Evolutionary conservation across 306 rosid species (phyloP), one percentile per base, ranked within the genome.

Genomic region (Comarum palustre): DNA sequence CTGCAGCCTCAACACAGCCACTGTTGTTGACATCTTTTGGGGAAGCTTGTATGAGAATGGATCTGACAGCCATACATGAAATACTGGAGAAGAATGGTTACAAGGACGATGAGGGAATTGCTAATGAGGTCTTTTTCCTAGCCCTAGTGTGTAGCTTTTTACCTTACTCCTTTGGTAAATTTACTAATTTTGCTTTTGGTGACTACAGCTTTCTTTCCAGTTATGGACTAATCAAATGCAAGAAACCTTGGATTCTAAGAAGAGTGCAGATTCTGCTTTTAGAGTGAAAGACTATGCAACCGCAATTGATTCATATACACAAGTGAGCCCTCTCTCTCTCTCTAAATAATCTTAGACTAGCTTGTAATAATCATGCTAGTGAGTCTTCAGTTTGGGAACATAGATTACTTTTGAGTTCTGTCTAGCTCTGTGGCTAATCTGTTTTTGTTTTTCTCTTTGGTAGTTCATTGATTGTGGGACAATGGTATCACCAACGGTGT

Each of bases 161-260:
- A 29, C 31, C 31, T 29, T 29, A 20, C 50, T 51, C 15, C 55
- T 13, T 38, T 41, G 54, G 31, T 5, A 15, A 34, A 55, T 31
- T n/a, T 58, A 63, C 78, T 82, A 74, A 83, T 74, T 54, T 41
- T 81, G 69, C 65, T 65, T 46, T 72, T 63, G 57, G 69, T 34
- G 81, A 51, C 68, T 79, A 84, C 93, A 94, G 99, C 97, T 94
- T 80, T 94, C 99, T 27, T 94, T 94, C 82, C 99, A 94, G 77
- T 57, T 94, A 82, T 94, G 97, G 99, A 91, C 99, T 6, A 88
- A 81, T 69, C 97, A 89, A 83, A 94, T 94, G 97, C 99, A 91
- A 77, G 99, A 89, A 66, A 89, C 97, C 41, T 76, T 94, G 69
- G 92, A 94, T 74, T 87, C 87, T 72, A 94, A 94, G 90, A 91